phyloP scores from a whole-genome alignment of 2,329 filamentous ascomycete species.

The Apiospora koreana region DNA sequence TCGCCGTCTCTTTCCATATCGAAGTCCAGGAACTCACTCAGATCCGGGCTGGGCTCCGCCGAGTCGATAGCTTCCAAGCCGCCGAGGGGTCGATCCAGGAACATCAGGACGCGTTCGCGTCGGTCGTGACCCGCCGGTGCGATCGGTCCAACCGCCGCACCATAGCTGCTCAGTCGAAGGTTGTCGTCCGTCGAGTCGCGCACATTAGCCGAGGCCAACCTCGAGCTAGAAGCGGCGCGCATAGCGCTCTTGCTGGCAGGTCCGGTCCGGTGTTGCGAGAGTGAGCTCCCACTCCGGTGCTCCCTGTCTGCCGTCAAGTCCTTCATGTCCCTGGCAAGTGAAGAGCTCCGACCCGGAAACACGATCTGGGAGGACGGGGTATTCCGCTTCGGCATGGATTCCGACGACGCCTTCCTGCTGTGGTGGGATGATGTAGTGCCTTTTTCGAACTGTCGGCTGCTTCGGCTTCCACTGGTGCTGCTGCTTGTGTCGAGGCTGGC shows the following conservation, averaged over 20 bases:
- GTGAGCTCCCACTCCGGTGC: background rate
- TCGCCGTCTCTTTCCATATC: conserved; percentile 27
- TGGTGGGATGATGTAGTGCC: background rate
- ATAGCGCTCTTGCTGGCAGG: background rate
- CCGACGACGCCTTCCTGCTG: background rate
- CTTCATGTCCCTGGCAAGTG: background rate
- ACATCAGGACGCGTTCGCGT: conserved; percentile 33
- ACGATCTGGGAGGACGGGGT: background rate
- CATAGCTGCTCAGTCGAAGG: background rate
- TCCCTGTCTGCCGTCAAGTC: background rate
- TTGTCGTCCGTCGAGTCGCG: background rate
- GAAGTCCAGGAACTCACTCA: conserved; percentile 23
- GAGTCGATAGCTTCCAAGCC: conserved; percentile 23
- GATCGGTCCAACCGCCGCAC: background rate
- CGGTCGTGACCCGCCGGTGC: background rate
- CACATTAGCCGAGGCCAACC: background rate
- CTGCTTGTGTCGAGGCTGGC: background rate
- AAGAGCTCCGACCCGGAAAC: background rate
- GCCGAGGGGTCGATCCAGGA: conserved; percentile 31
- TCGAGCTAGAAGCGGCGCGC: background rate
- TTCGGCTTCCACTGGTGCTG: background rate
- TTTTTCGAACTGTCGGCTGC: background rate
- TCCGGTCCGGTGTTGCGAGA: background rate
- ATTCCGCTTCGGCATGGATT: background rate
- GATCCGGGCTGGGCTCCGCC: conserved; percentile 26